These are phyloP conservation scores for Ustilago hordei DNA, from an alignment of 1,284 basidiomycete genomes.

Conservation along the genomic window DNA sequence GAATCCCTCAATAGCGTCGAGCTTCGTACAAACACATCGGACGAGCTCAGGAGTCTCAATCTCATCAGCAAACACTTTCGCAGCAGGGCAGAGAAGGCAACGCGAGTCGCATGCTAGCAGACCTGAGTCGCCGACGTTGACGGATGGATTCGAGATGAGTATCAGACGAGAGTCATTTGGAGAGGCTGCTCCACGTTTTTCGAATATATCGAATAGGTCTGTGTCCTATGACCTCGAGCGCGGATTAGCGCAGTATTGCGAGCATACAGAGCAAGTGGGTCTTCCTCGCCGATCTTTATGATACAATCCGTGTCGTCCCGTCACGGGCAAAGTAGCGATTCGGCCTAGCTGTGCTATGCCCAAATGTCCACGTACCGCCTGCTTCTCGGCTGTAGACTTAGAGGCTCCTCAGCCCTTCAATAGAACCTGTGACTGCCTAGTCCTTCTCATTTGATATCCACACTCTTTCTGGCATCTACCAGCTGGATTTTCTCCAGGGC, in stretches of 20 bases:
- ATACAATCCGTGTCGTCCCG: not conserved
- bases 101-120: not conserved
- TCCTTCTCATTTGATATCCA: not conserved
- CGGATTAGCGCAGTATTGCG: not conserved
- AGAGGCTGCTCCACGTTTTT: not conserved
- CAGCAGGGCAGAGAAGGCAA: not conserved
- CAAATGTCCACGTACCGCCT: not conserved
- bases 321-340: not conserved
- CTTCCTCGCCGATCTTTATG: not conserved
- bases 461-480: not conserved
- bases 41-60: not conserved
- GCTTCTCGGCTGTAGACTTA: not conserved
- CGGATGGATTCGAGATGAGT: not conserved
- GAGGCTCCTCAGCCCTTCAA: not conserved
- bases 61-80: not conserved
- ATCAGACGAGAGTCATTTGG: not conserved
- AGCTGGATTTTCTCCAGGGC: not conserved
- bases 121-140: not conserved
- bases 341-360: not conserved
- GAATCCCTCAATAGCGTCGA: conserved; percentile 7
- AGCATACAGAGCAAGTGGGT: not conserved
- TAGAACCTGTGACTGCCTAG: not conserved
- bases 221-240: not conserved
- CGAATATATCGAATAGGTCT: not conserved
- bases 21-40: conserved; percentile 6